A percentile compares a stretch with the other conserved stretches of the same genome.
These are phyloP conservation scores for Venturia nashicola DNA, from an alignment of 2,329 filamentous ascomycete genomes.

Conservation along the genomic window DNA sequence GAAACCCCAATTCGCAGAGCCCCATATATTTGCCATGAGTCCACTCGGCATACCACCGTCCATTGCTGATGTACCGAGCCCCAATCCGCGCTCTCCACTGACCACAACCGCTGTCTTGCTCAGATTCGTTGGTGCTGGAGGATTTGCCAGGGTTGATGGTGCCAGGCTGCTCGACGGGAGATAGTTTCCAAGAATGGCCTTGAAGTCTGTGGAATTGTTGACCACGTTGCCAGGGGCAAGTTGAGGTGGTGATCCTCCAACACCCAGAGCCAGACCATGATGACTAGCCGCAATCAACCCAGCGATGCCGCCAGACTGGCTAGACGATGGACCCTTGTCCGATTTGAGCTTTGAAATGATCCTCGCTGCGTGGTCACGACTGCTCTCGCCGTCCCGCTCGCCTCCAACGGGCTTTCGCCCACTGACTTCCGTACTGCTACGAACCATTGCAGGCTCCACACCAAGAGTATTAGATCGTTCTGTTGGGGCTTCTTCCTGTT, in stretches of 20 bases:
- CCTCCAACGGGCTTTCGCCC: conserved; percentile 36
- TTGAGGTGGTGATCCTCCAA: conserved; percentile 14
- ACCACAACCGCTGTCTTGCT: conserved; percentile 77
- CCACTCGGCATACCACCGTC: conserved; percentile 67
- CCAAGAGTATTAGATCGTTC: conserved; percentile 49
- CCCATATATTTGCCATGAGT: conserved; percentile 89
- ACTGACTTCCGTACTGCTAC: conserved; percentile 62
- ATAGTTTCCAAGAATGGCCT: conserved; percentile 24
- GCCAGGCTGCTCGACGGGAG: conserved; percentile 55
- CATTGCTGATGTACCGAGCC: conserved; percentile 35
- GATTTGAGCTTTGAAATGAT: conserved; percentile 87
- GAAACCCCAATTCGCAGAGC: conserved; percentile 69
- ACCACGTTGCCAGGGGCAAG: neutral
- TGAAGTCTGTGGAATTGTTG: conserved; percentile 12
- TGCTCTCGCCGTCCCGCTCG: conserved; percentile 52
- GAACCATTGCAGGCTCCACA: conserved; percentile 31
- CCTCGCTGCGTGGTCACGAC: conserved; percentile 69
- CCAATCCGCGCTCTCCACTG: conserved; percentile 62
- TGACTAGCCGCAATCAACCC: conserved; percentile 79
- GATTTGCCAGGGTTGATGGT: conserved; percentile 69
- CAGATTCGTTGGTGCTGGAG: conserved; percentile 72
- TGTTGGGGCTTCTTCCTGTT: conserved; percentile 44
- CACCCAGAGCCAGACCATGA: conserved; percentile 56
- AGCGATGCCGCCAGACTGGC: conserved; percentile 56
- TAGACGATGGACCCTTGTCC: conserved; percentile 31